Conservation (phyloP, 768 basidiomycete genomes). For the Punctularia strigosozonata region DNA sequence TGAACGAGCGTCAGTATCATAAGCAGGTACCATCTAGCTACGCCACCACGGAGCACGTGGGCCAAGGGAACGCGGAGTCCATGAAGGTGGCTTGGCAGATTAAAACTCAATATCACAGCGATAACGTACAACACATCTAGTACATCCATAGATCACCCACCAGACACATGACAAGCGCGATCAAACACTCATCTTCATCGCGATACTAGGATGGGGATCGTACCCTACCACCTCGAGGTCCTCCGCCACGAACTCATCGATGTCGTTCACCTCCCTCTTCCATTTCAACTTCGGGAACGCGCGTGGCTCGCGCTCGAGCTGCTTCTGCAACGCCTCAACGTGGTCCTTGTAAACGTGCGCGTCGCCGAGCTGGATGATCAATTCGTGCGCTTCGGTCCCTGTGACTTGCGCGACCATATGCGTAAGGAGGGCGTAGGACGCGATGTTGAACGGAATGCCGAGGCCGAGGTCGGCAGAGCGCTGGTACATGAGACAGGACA, state of each 20-base stretch:
- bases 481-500: slow-evolving; percentile 96
- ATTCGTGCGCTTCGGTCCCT: slow-evolving; percentile 73
- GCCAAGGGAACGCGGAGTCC: no score
- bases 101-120: background rate
- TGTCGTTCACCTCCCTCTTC: slow-evolving; percentile 51
- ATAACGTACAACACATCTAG: background rate
- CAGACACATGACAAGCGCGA: background rate
- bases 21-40: no score
- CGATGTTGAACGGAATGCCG: slow-evolving; percentile 98
- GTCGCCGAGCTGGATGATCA: slow-evolving; percentile 93
- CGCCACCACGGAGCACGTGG: no score
- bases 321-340: slow-evolving; percentile 72
- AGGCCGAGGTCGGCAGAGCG: slow-evolving; percentile 96
- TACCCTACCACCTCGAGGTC: slow-evolving; percentile 87
- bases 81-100: no score
- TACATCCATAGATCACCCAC: background rate
- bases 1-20: no score
- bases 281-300: slow-evolving; percentile 76
- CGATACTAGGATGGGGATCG: slow-evolving; percentile 67
- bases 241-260: slow-evolving; percentile 71
- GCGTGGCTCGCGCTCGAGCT: slow-evolving; percentile 67
- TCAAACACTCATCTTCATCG: slow-evolving; percentile 95
- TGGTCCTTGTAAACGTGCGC: slow-evolving; percentile 96
- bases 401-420: slow-evolving; percentile 97
- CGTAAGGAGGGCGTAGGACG: slow-evolving; percentile 92